These are phyloP conservation scores for Ceratobasidium sp. DNA, from an alignment of 1,284 basidiomycete genomes.

Conservation along the genomic window DNA sequence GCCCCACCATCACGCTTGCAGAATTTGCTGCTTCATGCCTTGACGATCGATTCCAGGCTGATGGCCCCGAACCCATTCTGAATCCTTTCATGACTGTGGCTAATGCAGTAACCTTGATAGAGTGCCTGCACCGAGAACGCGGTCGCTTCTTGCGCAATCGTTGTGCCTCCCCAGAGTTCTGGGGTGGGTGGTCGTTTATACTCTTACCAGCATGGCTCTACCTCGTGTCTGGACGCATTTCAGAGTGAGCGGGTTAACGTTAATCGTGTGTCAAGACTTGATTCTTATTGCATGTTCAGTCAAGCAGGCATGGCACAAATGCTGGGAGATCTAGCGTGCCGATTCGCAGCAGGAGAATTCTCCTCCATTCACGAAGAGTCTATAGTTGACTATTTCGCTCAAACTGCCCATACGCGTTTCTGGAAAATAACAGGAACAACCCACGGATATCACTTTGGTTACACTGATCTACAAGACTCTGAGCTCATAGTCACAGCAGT, in stretches of 20 bases:
- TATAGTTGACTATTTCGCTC: neutral
- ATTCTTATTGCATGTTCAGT: neutral
- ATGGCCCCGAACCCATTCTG: neutral
- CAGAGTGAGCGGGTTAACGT: neutral
- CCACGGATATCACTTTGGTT: neutral
- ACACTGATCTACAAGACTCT: neutral
- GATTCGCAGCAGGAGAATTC: neutral
- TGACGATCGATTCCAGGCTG: neutral
- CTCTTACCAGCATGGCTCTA: neutral
- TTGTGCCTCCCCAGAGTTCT: neutral
- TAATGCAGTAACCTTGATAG: neutral
- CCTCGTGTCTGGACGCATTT: neutral
- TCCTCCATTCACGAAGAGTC: neutral
- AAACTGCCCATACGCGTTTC: neutral
- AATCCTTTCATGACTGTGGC: neutral
- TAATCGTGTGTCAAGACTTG: neutral
- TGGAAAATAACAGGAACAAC: neutral
- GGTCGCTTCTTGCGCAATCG: neutral
- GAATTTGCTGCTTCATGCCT: neutral
- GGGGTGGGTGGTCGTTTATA: neutral
- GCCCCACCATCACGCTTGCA: neutral
- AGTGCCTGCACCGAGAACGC: neutral
- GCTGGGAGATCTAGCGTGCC: neutral
- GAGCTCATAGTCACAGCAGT: neutral
- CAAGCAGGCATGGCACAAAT: neutral